phyloP scores from a whole-genome alignment of 768 basidiomycete species.

The Tulasnella sp. region DNA sequence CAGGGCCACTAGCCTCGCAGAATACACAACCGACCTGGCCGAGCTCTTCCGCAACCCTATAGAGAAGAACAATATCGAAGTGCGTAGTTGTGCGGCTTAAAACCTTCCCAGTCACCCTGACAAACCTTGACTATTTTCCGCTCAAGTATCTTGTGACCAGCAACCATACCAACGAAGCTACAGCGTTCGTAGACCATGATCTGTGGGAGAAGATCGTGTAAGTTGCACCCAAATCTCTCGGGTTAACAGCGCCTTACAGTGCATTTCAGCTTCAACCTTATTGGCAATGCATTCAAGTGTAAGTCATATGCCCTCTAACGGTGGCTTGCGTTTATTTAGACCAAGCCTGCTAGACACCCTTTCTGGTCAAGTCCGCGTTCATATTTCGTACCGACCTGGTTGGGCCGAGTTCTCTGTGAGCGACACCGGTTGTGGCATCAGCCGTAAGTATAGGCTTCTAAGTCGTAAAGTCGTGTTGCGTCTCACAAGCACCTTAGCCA shows the following conservation, averaged over 20 bases:
- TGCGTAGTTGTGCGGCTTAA: background rate
- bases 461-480: background rate
- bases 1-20: slow-evolving; percentile 30
- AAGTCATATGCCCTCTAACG: background rate
- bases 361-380: slow-evolving; percentile 31
- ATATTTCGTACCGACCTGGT: slow-evolving; percentile 26
- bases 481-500: background rate
- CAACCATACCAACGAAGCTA: slow-evolving; percentile 24
- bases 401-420: slow-evolving; percentile 31
- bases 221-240: background rate
- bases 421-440: slow-evolving; percentile 38
- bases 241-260: background rate
- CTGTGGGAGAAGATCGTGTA: slow-evolving; percentile 32
- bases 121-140: background rate
- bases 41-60: slow-evolving; percentile 33
- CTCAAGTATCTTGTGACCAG: slow-evolving; percentile 28
- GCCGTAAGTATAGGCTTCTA: slow-evolving; percentile 24
- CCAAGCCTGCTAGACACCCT: slow-evolving; percentile 30
- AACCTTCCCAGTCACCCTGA: background rate
- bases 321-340: slow-evolving; percentile 27
- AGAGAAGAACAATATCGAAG: slow-evolving; percentile 28
- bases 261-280: slow-evolving; percentile 30
- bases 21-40: slow-evolving; percentile 31
- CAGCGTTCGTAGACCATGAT: slow-evolving; percentile 31
- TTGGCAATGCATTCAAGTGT: slow-evolving; percentile 35